Conservation (phyloP, 352 stramenopile genomes). For the Achlya hypogyna region DNA sequence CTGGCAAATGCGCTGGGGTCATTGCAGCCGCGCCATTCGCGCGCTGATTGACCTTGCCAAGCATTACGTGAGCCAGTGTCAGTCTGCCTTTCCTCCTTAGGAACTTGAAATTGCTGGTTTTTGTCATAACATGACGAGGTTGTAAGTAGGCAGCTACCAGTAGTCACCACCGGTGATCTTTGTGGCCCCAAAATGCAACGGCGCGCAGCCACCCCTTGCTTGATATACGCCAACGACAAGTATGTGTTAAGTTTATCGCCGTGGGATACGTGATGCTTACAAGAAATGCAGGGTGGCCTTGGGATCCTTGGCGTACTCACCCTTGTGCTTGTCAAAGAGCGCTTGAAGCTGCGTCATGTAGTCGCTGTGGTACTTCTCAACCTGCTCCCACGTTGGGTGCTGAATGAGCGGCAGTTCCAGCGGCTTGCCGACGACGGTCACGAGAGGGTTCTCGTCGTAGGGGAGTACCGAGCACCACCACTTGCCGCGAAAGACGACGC, state of each 20-base stretch:
- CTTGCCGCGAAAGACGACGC: constrained; percentile 62
- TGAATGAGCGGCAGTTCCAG: constrained; percentile 79
- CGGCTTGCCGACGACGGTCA: constrained; percentile 84
- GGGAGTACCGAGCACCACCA: constrained; percentile 80
- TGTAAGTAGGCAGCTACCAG: too few species aligned
- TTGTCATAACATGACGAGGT: too few species aligned
- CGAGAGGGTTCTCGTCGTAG: constrained; percentile 53
- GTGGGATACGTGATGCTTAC: too few species aligned
- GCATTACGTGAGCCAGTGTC: too few species aligned
- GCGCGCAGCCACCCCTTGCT: not conserved
- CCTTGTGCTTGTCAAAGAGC: constrained; percentile 84
- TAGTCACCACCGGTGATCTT: too few species aligned
- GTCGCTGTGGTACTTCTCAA: constrained; percentile 79
- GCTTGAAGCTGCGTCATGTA: constrained; percentile 79
- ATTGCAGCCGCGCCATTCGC: too few species aligned
- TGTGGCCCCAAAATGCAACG: not conserved
- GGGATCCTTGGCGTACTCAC: constrained; percentile 60
- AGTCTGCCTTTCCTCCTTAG: too few species aligned
- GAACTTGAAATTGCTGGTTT: too few species aligned
- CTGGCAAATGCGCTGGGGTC: too few species aligned
- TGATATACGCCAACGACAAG: too few species aligned
- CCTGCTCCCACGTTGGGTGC: constrained; percentile 76
- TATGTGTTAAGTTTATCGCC: too few species aligned
- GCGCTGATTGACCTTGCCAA: too few species aligned
- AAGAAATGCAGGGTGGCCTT: constrained; percentile 42